Evolutionary conservation across 805 yeast species (phyloP), one percentile per base, ranked within the genome.

Genomic region (Schwanniomyces yamadae): DNA sequence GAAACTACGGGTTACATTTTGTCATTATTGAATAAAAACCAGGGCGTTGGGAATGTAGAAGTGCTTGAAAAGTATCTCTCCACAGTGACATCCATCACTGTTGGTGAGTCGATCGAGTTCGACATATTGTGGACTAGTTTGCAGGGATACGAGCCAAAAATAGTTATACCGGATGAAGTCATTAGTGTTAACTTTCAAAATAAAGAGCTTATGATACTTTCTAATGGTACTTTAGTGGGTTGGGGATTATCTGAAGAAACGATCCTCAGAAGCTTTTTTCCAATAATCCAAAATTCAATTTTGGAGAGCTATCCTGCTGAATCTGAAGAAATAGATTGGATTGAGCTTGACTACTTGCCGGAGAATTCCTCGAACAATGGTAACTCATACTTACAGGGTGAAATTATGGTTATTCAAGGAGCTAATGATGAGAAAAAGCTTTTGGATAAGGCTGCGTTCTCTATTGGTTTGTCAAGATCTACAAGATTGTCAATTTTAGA

Each of bases 401-500:
- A 89, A 42, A 72, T 83, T 2, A 76, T 89, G 31, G 70, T 83
- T 14, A 69, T 89, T n/a, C 75, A 73, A 41, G 81, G 80, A 1
- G 49, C 55, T 1, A 64, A 67, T 6, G 61, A 69, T n/a, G 49
- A 48, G 6, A 69, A 75, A 41, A 69, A 75, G 24, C 49, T 82
- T 23, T 61, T 85, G 24, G 95, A 88, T 51, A 87, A 83, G 62
- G 84, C 89, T 7, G 96, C 96, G 0, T 89, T 89, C 58, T 82
- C 95, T 2, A 81, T 86, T 36, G 96, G 96, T 0, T 63, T 90
- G 21, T 82, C 96, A 0, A 63, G 96, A 47, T 85, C 95, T 2
- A 89, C 97, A 0, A 76, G 93, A 52, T 66, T 90, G 28, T 89
- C 95, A 0, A 79, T 88, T 1, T 58, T 90, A 24, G 97, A 90